Conservation (phyloP, 495 filamentous ascomycete species). For the Penicillium silybi region DNA sequence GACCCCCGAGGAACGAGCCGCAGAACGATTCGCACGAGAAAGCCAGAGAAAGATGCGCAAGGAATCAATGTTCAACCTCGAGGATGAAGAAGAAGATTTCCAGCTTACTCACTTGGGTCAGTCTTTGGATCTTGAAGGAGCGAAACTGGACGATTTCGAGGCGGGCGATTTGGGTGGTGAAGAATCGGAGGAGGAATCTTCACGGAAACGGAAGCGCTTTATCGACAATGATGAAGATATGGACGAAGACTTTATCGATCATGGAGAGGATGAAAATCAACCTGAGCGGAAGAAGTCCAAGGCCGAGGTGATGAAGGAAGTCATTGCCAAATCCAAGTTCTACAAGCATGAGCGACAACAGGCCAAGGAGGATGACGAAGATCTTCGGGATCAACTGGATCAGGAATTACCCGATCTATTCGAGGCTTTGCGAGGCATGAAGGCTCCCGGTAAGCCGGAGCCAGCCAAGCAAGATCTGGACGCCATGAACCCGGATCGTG, state of each 20-base stretch:
- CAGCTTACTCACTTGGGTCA: conserved; percentile 82
- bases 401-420: conserved; percentile 78
- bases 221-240: conserved; percentile 29
- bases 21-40: conserved; percentile 83
- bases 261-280: conserved; percentile 47
- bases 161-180: conserved; percentile 64
- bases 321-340: conserved; percentile 94
- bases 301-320: conserved; percentile 93
- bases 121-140: conserved; percentile 57
- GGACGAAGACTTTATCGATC: conserved; percentile 25
- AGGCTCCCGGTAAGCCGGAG: conserved; percentile 40
- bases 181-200: conserved; percentile 58
- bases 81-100: conserved; percentile 69
- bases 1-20: conserved; percentile 89
- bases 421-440: conserved; percentile 56
- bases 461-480: conserved; percentile 38
- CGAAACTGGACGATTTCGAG: conserved; percentile 66
- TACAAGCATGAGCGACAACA: conserved; percentile 92
- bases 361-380: conserved; percentile 89
- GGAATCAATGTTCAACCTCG: conserved; percentile 79
- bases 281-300: conserved; percentile 86
- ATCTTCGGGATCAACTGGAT: conserved; percentile 75
- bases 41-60: conserved; percentile 70
- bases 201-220: conserved; percentile 59
- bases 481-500: conserved; percentile 58